A percentile compares a stretch with the other conserved stretches of the same genome.
phyloP scores from a whole-genome alignment of 2,329 filamentous ascomycete genomes.

The Pseudogymnoascus sp. region DNA sequence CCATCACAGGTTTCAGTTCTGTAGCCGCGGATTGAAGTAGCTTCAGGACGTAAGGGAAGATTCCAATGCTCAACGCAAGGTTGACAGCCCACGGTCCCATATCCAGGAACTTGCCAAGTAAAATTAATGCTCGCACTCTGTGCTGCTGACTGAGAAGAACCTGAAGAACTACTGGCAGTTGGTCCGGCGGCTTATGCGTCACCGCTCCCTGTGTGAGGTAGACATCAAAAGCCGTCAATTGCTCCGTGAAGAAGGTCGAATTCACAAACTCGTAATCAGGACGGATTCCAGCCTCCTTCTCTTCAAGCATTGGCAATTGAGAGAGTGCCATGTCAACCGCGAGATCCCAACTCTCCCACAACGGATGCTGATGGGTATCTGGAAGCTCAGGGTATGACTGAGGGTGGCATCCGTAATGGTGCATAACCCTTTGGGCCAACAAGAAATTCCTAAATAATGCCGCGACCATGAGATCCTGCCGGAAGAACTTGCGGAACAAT shows the following conservation, averaged over 20 bases:
- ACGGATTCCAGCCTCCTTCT: conserved; percentile 55
- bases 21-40: conserved; percentile 88
- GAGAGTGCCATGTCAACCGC: conserved; percentile 91
- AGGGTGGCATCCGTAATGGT: conserved; percentile 89
- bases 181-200: conserved; percentile 80
- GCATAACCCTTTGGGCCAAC: conserved; percentile 90
- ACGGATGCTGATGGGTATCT: conserved; percentile 84
- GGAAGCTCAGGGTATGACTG: conserved; percentile 88
- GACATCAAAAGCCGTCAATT: conserved; percentile 93
- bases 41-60: conserved; percentile 98
- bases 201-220: conserved; percentile 80
- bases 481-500: conserved; percentile 91
- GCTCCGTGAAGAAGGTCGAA: conserved; percentile 93
- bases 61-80: conserved; percentile 91
- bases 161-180: conserved; percentile 91
- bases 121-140: conserved; percentile 77
- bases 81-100: conserved; percentile 98
- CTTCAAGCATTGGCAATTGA: conserved; percentile 80
- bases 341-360: conserved; percentile 97
- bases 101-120: conserved; percentile 89
- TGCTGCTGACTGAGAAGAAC: conserved; percentile 95
- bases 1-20: conserved; percentile 96
- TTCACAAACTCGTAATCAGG: conserved; percentile 84
- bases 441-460: conserved; percentile 95
- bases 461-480: conserved; percentile 98